phyloP scores from a whole-genome alignment of 805 yeast genomes.

The Blastobotrys terrestris region DNA sequence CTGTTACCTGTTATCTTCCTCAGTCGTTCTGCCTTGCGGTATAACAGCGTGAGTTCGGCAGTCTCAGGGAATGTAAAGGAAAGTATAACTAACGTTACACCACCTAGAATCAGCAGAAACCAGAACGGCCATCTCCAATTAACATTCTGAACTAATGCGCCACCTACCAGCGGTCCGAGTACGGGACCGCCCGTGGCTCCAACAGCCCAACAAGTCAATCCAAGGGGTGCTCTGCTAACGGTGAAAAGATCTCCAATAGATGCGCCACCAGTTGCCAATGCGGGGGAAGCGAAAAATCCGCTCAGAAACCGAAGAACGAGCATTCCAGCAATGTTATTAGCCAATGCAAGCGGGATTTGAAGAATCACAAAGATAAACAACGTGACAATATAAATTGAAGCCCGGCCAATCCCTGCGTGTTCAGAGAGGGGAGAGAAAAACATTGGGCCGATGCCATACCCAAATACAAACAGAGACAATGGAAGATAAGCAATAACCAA shows the following conservation, averaged over 20 bases:
- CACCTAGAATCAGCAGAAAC: slow-evolving; percentile 35
- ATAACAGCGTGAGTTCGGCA: slow-evolving; percentile 37
- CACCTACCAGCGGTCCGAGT: slow-evolving; percentile 51
- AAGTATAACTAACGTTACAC: slow-evolving; percentile 33
- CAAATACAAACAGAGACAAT: slow-evolving; percentile 45
- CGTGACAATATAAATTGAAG: slow-evolving; percentile 42
- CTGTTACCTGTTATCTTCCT: slow-evolving; percentile 42
- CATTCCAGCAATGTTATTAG: slow-evolving; percentile 43
- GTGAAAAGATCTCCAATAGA: slow-evolving; percentile 44
- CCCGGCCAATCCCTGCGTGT: slow-evolving; percentile 46
- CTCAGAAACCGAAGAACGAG: slow-evolving; percentile 55
- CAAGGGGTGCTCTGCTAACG: slow-evolving; percentile 39
- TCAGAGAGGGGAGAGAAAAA: slow-evolving; percentile 50
- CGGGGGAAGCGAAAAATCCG: slow-evolving; percentile 76
- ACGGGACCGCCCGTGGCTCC: slow-evolving; percentile 50
- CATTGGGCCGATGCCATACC: slow-evolving; percentile 52
- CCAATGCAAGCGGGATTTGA: slow-evolving; percentile 50
- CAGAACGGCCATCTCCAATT: slow-evolving; percentile 53
- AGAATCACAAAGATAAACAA: slow-evolving; percentile 42
- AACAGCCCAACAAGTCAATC: slow-evolving; percentile 47
- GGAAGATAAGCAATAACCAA: slow-evolving; percentile 43
- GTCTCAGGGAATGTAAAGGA: slow-evolving; percentile 47
- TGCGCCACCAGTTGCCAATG: slow-evolving; percentile 75
- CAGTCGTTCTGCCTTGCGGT: slow-evolving; percentile 44
- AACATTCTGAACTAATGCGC: slow-evolving; percentile 41